Evolutionary conservation across 2,329 filamentous ascomycete species (phyloP).

Genomic region (Alternaria burnsii): DNA sequence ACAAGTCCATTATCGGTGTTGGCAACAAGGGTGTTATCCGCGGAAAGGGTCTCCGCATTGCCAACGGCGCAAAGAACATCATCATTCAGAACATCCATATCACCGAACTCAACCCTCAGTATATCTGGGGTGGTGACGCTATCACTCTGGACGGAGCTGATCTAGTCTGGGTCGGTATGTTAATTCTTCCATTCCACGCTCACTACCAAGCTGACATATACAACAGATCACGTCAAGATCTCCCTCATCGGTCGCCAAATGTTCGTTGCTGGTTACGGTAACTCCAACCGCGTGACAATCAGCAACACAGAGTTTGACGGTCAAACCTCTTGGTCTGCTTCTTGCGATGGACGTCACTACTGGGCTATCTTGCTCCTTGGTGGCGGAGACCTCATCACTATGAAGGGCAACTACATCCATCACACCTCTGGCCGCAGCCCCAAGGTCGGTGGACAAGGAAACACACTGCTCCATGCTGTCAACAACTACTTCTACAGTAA

Average conservation of each 20-base stretch:
- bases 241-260: constrained; percentile 26
- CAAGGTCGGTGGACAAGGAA: constrained; percentile 19
- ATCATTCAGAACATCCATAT: constrained; percentile 53
- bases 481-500: constrained; percentile 29
- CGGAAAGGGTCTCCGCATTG: constrained; percentile 24
- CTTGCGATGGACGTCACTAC: constrained; percentile 30
- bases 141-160: constrained; percentile 43
- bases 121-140: constrained; percentile 51
- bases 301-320: constrained; percentile 32
- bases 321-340: constrained; percentile 21
- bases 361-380: constrained; percentile 27
- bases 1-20: constrained; percentile 54
- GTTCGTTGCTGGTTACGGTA: constrained; percentile 21
- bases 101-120: constrained; percentile 49
- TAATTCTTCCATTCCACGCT: background rate
- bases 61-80: constrained; percentile 38
- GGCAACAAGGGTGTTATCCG: constrained; percentile 50
- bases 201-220: background rate
- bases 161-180: constrained; percentile 44
- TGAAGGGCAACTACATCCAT: constrained; percentile 30
- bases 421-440: constrained; percentile 27
- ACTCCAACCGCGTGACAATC: constrained; percentile 25
- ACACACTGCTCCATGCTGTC: constrained; percentile 23
- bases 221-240: constrained; percentile 28
- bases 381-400: constrained; percentile 22